Base-by-base conservation (phyloP, 208 protist genomes). In the Acanthamoeba triangularis region DNA sequence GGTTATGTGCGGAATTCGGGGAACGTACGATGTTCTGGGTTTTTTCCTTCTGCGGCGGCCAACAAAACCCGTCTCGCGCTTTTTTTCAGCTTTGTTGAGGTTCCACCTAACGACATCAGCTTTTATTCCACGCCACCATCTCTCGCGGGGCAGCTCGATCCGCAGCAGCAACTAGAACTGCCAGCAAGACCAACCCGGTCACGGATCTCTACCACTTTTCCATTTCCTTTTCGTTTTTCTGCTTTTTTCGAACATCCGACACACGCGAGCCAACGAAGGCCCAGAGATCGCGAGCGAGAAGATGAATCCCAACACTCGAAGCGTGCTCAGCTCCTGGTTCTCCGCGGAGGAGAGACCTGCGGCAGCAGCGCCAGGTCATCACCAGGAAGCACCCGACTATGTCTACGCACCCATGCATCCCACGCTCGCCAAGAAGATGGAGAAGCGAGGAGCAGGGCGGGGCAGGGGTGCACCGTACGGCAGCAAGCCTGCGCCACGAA, bases 311-410 rank as follows among this genome's bases (percentile, higher is more conserved):
- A 88, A 88, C 49, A 88, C 80, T 3, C 49, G 80, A 54, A 88
- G 80, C 37, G 80, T 88, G 6, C 80, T 88, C 3, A 88, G 80
- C 28, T 88, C 80, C n/a, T 88, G 80, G 80, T 88, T 88, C 23
- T 35, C 80, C 47, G 13, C 47, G 5, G 80, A 88, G 35, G 80
- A 88, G 49, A n/a, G 80, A 37, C 16, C 30, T 35, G 52, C 49
- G 30, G 0, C 25, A 20, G 14, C 78, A 23, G 25, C 7, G 44
- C 28, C 44, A 23, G 3, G 37, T 10, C 69, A 74, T 59, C 28
- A 16, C n/a, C 49, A 88, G 49, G 80, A 54, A 41, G 65, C 65
- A n/a, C 80, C 80, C 35, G 80, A 54, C 80, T 88, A 88, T 49
- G 49, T 88, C 30, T 88, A 88, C n/a, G 80, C 80, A 18, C 80